Evolutionary conservation across 2,329 filamentous ascomycete species (phyloP).

Genomic region (Botrytis paeoniae): DNA sequence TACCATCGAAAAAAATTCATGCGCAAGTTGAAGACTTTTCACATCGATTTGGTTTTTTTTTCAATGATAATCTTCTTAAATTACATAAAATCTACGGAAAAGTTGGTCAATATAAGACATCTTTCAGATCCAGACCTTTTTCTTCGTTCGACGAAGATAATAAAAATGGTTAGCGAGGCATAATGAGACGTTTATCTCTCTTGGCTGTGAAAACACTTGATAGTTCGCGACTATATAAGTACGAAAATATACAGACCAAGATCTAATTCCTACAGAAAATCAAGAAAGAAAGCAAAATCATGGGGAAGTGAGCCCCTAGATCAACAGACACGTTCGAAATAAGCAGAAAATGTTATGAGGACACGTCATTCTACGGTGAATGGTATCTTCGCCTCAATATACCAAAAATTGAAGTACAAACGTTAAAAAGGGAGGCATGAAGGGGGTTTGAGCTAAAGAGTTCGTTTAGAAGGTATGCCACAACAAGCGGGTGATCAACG

Average conservation of each 20-base stretch:
- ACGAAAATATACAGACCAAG: background rate
- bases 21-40: background rate
- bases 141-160: background rate
- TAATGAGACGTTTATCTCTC: background rate
- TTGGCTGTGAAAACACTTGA: background rate
- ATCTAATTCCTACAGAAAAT: background rate
- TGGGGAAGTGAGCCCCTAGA: background rate
- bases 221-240: background rate
- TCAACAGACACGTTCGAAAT: background rate
- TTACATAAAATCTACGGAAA: too few species aligned
- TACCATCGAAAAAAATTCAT: background rate
- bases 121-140: too few species aligned
- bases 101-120: too few species aligned
- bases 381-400: background rate
- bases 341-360: background rate
- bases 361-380: background rate
- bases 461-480: too few species aligned
- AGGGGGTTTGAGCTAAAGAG: background rate
- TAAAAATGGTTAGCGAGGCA: background rate
- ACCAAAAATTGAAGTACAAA: background rate
- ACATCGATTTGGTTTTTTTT: background rate
- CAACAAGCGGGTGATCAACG: background rate
- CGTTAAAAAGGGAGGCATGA: background rate
- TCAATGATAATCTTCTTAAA: fast-evolving
- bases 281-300: background rate